Conservation (phyloP, 805 yeast species). For the Scheffersomyces ergatensis region DNA sequence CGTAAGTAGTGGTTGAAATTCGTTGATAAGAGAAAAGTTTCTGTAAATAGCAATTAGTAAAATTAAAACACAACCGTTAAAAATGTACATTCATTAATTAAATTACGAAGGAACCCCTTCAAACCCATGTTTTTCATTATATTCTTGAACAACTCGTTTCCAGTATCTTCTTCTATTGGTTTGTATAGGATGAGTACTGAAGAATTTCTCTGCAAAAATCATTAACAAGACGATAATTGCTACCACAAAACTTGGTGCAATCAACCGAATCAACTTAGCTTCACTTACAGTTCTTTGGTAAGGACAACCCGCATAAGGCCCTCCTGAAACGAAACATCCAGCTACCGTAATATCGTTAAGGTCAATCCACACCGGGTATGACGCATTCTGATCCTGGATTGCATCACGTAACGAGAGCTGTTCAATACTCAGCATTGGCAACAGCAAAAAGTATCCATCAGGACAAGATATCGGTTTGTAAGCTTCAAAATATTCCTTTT, state of each 20-base stretch:
- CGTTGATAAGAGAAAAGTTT: too few relatives aligned
- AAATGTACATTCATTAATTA: too few relatives aligned
- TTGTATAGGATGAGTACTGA: conserved; percentile 66
- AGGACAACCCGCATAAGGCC: conserved; percentile 75
- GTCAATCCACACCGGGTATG: conserved; percentile 68
- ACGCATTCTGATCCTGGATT: conserved; percentile 20
- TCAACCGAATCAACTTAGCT: conserved; percentile 57
- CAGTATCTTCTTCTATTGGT: conserved; percentile 60
- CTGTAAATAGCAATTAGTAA: too few relatives aligned
- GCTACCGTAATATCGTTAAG: conserved; percentile 71
- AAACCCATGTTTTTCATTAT: conserved; percentile 59
- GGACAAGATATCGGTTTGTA: conserved; percentile 29
- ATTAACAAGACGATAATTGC: conserved; percentile 49
- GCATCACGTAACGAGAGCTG: conserved; percentile 26
- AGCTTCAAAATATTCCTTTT: conserved; percentile 45
- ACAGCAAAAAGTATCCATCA: conserved; percentile 24
- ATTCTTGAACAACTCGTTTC: conserved; percentile 58
- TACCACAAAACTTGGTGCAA: conserved; percentile 66
- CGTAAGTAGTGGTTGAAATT: too few relatives aligned
- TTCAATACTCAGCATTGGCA: conserved; percentile 36
- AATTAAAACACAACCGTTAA: too few relatives aligned
- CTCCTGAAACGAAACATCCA: conserved; percentile 86
- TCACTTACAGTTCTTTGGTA: conserved; percentile 56
- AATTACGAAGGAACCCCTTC: conserved; percentile 83
- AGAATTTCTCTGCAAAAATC: conserved; percentile 51